Evolutionary conservation across 2,329 filamentous ascomycete species (phyloP), one percentile per base, ranked within the genome.

Genomic region (Hymenoscyphus infarciens): DNA sequence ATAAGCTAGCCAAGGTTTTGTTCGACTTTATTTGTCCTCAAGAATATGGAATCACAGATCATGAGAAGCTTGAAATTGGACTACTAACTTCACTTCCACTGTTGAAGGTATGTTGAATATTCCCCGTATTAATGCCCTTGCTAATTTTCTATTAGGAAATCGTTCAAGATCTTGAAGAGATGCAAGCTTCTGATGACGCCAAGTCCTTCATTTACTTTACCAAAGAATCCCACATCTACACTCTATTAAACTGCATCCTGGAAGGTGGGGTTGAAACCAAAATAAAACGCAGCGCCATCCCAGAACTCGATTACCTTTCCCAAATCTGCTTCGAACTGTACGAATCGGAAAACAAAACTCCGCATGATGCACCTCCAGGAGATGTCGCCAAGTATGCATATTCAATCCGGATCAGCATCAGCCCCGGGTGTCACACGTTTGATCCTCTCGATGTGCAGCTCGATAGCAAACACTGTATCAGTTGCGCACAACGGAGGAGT

Each of bases 151-250:
- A 5, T 45, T 45, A 96, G 75, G 95, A 99, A 77, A 97, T 99
- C 70, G 95, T 99, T 6, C 90, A 93, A 73, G 94, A 99, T 72
- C 83, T 99, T 1, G 96, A 99, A 78, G 93, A 98, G 77, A 92
- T 98, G 76, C 95, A 99, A 77, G 94, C 95, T 3, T 96, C 91
- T 0, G 89, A 94, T 60, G 91, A 96, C 68, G 92, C 93, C 54
- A 97, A 97, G 74, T 94, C 90, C 1, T 98, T 98, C 80, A 91
- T 98, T 77, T 99, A 99, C 79, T 99, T 99, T 77, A 99, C 95
- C 67, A 99, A 99, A 77, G 95, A 99, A 77, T 97, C 92, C 0
- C 95, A 99, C 75, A 97, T 99, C 67, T 99, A 99, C 79, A 99
- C 95, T 5, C 83, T 99, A 5, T 85, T 99, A 63, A 99, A 99